Evolutionary conservation across 257 asterid genomes (phyloP).

Genomic region (Vinca minor): DNA sequence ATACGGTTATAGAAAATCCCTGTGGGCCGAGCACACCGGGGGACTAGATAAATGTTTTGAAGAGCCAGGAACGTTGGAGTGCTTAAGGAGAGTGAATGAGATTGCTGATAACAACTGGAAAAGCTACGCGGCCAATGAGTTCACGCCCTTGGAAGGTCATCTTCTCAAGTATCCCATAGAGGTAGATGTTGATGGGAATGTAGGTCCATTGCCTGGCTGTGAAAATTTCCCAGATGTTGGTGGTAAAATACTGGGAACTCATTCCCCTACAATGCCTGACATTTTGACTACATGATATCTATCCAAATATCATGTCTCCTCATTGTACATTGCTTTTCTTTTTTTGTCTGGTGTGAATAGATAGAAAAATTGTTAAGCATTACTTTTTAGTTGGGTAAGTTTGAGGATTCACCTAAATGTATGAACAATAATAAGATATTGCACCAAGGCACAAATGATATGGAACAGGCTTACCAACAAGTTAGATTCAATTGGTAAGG

Average conservation of each 20-base stretch:
- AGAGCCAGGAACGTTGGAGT: constrained; percentile 51
- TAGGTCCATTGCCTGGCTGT: constrained; percentile 48
- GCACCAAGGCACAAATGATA: too few species aligned
- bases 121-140: constrained; percentile 35
- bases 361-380: too few species aligned
- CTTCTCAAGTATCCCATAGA: constrained; percentile 73
- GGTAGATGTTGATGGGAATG: constrained; percentile 53
- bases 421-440: too few species aligned
- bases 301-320: neutral
- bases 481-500: too few species aligned
- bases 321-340: neutral
- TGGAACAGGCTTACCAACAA: too few species aligned
- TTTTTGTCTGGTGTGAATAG: neutral
- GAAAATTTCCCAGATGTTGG: constrained; percentile 83
- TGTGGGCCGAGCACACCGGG: constrained; percentile 93
- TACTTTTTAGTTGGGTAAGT: too few species aligned
- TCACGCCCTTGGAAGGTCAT: constrained; percentile 58
- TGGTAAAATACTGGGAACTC: constrained; percentile 69
- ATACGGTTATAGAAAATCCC: constrained; percentile 81
- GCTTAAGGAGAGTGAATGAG: constrained; percentile 57
- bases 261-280: constrained; percentile 58
- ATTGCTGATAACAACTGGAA: constrained; percentile 64
- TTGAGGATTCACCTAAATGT: too few species aligned
- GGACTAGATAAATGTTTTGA: constrained; percentile 36
- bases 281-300: constrained; percentile 57